Evolutionary conservation across 129 eudicot genomes (phyloP).

Genomic region (Apium graveolens): DNA sequence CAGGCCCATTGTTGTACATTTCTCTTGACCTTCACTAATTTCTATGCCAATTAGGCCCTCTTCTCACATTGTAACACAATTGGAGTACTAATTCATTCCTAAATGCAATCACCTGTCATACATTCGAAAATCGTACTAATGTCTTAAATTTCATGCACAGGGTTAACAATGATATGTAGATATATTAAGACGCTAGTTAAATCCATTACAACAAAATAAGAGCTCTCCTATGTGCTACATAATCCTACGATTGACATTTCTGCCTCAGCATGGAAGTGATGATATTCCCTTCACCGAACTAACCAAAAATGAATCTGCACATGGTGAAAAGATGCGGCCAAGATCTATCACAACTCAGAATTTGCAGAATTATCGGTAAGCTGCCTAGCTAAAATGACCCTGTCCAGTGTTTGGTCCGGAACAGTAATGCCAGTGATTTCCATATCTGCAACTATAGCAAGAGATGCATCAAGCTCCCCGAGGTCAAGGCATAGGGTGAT

Average conservation of each 20-base stretch:
- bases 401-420: constrained; percentile 77
- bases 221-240: neutral
- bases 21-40: too few relatives aligned
- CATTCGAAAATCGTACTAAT: too few relatives aligned
- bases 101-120: too few relatives aligned
- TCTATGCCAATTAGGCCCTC: too few relatives aligned
- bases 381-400: constrained; percentile 76
- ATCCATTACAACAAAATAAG: neutral
- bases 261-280: neutral
- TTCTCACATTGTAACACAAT: too few relatives aligned
- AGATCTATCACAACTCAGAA: constrained; percentile 25
- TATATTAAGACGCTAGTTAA: neutral
- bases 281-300: neutral
- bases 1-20: too few relatives aligned
- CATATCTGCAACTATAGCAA: constrained; percentile 85
- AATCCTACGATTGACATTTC: neutral
- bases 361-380: constrained; percentile 37
- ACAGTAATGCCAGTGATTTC: constrained; percentile 86
- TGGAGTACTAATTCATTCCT: too few relatives aligned
- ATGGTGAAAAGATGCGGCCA: neutral
- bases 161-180: neutral
- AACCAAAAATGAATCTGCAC: neutral
- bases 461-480: constrained; percentile 90
- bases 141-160: neutral
- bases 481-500: constrained; percentile 75